Evolutionary conservation across 2,329 filamentous ascomycete species (phyloP), one percentile per base, ranked within the genome.

Genomic region (Volutella citrinella): DNA sequence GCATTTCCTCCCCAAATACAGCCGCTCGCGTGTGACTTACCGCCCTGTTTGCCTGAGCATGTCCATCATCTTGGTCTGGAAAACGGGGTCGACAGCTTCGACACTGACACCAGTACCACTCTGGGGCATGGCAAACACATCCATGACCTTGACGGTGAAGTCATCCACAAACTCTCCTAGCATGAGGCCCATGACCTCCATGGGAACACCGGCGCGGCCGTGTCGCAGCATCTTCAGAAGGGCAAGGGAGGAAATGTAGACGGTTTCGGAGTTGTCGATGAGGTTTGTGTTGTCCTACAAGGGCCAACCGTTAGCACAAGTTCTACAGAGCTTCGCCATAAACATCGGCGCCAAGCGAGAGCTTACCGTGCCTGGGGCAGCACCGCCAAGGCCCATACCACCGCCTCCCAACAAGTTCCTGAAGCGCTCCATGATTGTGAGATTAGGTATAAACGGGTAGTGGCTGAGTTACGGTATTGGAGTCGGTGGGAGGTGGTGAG

Each of bases 31-130:
- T n/a, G 12, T 40, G 23, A 45, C 78, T 54, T 72, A 94, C 88
- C 93, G 79, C 68, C 93, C 93, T 38, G 93, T 98, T 74, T 98
- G 93, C 57, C 87, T 78, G 61, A 98, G 73, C 93, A 98, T 97
- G 63, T 98, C 93, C 93, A 98, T 98, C 93, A 98, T 98, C 76
- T 96, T 98, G 57, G 89, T 96, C 71, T 98, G 93, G 66, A 98
- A 98, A 20, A 98, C 93, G 9, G 90, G 89, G 61, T 98, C 93
- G 45, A 98, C 93, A 32, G 93, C 94, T 68, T 98, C 93, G 55
- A 98, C 93, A 66, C 88, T 95, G 52, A 98, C 93, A 51, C 93
- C 93, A 3, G 93, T 98, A 68, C 93, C 93, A 53, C 90, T 96
- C 63, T 98, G 93, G 14, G 93, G 93, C 93, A 98, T 98, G 41